phyloP scores from a whole-genome alignment of 2,329 filamentous ascomycete genomes.

The Hyphodiscus sp. region DNA sequence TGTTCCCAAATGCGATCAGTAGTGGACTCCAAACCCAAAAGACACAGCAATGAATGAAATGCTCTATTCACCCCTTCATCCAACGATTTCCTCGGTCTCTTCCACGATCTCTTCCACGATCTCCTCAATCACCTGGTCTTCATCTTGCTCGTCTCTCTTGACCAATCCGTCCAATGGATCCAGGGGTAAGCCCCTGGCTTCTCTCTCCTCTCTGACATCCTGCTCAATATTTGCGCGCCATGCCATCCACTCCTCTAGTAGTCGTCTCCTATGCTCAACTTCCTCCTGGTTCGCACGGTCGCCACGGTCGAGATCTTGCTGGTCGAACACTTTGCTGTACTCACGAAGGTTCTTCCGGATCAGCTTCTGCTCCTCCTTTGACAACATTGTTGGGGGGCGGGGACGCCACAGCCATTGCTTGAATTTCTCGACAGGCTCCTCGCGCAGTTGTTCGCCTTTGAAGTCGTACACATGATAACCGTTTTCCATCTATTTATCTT shows the following conservation, averaged over 20 bases:
- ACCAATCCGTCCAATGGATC: slow-evolving; percentile 58
- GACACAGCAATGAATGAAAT: slow-evolving; percentile 2
- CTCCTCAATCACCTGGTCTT: slow-evolving; percentile 80
- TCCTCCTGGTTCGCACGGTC: slow-evolving; percentile 92
- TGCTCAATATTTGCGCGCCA: slow-evolving; percentile 73
- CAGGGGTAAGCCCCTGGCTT: slow-evolving; percentile 57
- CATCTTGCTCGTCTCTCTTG: slow-evolving; percentile 54
- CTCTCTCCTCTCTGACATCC: slow-evolving; percentile 66
- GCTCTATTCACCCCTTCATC: slow-evolving; percentile 1
- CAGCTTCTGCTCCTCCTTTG: slow-evolving; percentile 94
- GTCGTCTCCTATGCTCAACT: slow-evolving; percentile 74
- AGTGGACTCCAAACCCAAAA: neutral
- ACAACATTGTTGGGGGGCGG: slow-evolving; percentile 81
- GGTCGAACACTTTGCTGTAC: slow-evolving; percentile 91
- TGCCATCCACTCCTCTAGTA: slow-evolving; percentile 81
- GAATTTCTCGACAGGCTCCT: slow-evolving; percentile 93
- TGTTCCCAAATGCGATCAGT: neutral
- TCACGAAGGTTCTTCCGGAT: slow-evolving; percentile 98
- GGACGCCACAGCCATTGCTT: slow-evolving; percentile 97
- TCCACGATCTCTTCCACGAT: slow-evolving; percentile 73
- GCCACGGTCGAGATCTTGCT: slow-evolving; percentile 88
- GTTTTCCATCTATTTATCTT: slow-evolving; percentile 78
- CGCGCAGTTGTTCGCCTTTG: slow-evolving; percentile 79
- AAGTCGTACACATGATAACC: slow-evolving; percentile 98
- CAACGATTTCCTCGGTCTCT: slow-evolving; percentile 73